Conservation (phyloP, 2,329 filamentous ascomycete genomes). For the Colletotrichum abscissum region DNA sequence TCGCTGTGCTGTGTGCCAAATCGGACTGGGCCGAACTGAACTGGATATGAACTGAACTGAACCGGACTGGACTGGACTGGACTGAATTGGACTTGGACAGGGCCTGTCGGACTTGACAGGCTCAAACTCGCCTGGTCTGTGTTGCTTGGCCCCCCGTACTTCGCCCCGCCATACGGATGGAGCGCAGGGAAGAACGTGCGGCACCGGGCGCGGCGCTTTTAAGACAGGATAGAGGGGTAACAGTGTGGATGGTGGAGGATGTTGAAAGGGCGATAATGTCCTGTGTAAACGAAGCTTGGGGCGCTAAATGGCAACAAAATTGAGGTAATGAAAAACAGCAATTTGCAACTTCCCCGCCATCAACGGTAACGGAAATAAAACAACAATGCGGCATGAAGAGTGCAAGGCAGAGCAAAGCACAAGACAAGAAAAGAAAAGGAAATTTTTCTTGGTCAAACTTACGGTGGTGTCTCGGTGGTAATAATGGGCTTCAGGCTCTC, state of each 20-base stretch:
- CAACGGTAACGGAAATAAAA: neutral
- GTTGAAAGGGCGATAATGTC: constrained; percentile 3
- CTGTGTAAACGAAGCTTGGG: constrained; percentile 22
- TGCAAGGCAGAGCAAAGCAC: constrained; percentile 4
- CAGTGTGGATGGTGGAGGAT: neutral
- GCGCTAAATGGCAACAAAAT: neutral
- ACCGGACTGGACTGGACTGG: constrained; percentile 6
- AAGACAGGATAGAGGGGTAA: constrained; percentile 32
- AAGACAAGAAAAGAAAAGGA: constrained; percentile 13
- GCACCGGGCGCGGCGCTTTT: constrained; percentile 22
- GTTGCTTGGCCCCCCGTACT: constrained; percentile 14
- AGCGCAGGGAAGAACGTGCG: constrained; percentile 26
- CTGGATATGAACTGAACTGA: constrained; percentile 10
- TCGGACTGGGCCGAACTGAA: constrained; percentile 20
- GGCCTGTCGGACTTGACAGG: constrained; percentile 8
- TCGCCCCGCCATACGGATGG: constrained; percentile 25
- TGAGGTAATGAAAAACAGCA: constrained; percentile 12
- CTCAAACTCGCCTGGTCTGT: constrained; percentile 5
- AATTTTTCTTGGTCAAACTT: constrained; percentile 38
- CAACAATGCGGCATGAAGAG: neutral
- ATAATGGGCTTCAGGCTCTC: constrained; percentile 80
- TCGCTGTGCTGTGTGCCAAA: constrained; percentile 1
- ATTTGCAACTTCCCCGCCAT: constrained; percentile 7
- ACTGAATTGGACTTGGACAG: constrained; percentile 5
- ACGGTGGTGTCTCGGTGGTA: constrained; percentile 69